These are phyloP conservation scores for Elongisporangium prolatum DNA, from an alignment of 352 stramenopile genomes.

Conservation along the genomic window DNA sequence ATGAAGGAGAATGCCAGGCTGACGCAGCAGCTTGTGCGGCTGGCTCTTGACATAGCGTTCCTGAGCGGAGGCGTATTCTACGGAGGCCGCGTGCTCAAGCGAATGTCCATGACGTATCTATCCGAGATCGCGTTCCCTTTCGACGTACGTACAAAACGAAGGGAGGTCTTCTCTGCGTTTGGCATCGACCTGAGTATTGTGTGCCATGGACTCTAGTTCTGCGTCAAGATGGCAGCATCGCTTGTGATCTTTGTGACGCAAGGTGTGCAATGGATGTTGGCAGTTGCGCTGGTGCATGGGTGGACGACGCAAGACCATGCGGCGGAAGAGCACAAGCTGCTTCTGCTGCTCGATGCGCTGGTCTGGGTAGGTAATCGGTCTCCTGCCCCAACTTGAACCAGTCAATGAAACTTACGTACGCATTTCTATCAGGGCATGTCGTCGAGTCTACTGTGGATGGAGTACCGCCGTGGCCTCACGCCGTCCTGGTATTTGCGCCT, in stretches of 20 bases:
- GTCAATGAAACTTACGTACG: neutral
- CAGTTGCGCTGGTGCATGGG: neutral
- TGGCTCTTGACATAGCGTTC: conserved; percentile 38
- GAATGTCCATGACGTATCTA: conserved; percentile 67
- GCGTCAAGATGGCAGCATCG: conserved; percentile 50
- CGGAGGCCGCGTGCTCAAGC: conserved; percentile 37
- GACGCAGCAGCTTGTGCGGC: conserved; percentile 17
- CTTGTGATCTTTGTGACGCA: conserved; percentile 42
- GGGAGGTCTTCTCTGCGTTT: neutral
- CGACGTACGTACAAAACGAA: conserved; percentile 37
- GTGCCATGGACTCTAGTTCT: conserved; percentile 31
- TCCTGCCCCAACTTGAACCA: no score
- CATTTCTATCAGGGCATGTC: conserved; percentile 28
- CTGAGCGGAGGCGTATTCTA: conserved; percentile 51
- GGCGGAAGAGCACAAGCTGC: conserved; percentile 25
- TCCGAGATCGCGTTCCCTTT: conserved; percentile 71
- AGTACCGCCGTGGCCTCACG: conserved; percentile 56
- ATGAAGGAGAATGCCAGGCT: neutral
- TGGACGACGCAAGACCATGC: neutral
- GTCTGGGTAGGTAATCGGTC: conserved; percentile 34
- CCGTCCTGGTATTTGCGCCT: conserved; percentile 49
- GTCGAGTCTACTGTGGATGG: conserved; percentile 65
- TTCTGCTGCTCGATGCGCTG: conserved; percentile 49
- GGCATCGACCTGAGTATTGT: neutral
- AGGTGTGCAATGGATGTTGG: conserved; percentile 33